Evolutionary conservation across 495 filamentous ascomycete species (phyloP).

Genomic region (Tuber melanosporum): DNA sequence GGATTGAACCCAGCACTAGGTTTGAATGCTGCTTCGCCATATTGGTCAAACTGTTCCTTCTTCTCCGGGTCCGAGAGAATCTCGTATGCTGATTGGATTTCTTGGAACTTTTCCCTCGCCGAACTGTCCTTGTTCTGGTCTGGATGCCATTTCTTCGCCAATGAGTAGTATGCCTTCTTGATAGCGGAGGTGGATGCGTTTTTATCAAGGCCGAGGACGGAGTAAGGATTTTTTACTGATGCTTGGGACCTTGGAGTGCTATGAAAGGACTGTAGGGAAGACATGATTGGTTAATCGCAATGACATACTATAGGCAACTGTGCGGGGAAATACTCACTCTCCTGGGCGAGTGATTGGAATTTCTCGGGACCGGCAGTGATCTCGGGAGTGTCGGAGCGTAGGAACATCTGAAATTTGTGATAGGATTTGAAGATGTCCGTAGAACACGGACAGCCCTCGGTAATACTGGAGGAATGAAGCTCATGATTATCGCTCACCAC

Average conservation of each 20-base stretch:
- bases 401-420: conserved; percentile 31
- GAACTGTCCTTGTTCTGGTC: conserved; percentile 91
- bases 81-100: conserved; percentile 88
- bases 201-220: conserved; percentile 74
- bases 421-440: conserved; percentile 10
- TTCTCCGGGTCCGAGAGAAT: conserved; percentile 85
- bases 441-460: conserved; percentile 30
- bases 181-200: conserved; percentile 76
- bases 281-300: conserved; percentile 8
- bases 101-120: conserved; percentile 89
- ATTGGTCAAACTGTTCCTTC: conserved; percentile 81
- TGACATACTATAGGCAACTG: neutral
- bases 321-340: conserved; percentile 20
- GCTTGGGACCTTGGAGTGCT: conserved; percentile 55
- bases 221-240: conserved; percentile 72
- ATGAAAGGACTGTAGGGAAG: conserved; percentile 61
- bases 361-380: conserved; percentile 6
- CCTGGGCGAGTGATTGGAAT: conserved; percentile 10
- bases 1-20: conserved; percentile 58
- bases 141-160: conserved; percentile 97
- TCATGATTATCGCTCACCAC: conserved; percentile 19
- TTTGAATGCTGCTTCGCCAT: conserved; percentile 83
- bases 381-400: conserved; percentile 22
- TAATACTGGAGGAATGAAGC: conserved; percentile 27
- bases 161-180: conserved; percentile 95